Base-by-base conservation (phyloP, 2,329 filamentous ascomycete species). In the Trichophyton equinum region DNA sequence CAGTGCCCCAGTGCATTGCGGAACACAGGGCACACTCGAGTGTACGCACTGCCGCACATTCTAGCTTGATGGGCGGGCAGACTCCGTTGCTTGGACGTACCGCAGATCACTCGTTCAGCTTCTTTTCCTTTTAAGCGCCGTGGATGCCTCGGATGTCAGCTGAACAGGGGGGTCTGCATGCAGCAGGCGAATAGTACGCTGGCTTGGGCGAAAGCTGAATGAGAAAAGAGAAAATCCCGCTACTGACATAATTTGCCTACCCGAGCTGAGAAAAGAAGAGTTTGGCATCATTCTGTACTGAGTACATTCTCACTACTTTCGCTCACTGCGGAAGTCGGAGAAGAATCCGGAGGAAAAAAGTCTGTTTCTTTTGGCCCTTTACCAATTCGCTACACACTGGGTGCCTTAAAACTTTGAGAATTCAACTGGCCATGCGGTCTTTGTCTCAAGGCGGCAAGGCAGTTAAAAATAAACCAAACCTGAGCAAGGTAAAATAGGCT, bases 301-400 rank as follows among this genome's bases (percentile, higher is more conserved):
- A 38, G 33, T 38, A 38, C 27, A n/a, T 53, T n/a, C 13, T 53
- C 22, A 25, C 44, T 47, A 25, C 11, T 47, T 13, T 47, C n/a
- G 18, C 44, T 53, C 11, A 18, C 49, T n/a, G 27, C 22, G 27
- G 49, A 30, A 11, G 22, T 13, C 49, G 27, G 49, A 33, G 13
- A 6, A 27, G 22, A 53, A 30, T 25, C 49, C 22, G 49, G 49
- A 11, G 49, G 49, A 11, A 53, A 11, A 53, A 53, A 20, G 7
- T 53, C 13, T 46, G 53, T 40, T 57, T 59, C 44, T 53, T 51
- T 15, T 33, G 27, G 13, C 27, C 22, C 49, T 33, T 18, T 53
- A 13, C 27, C 62, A 59, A 49, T 65, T 64, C 62, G 62, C 64
- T 49, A 58, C 60, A 58, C 64, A 63, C 57, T 61, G 63, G n/a